Percentiles rank a stretch among this genome's conserved stretches.
These are phyloP conservation scores for Cokeromyces recurvatus DNA, from an alignment of 371 early-diverging fungal genomes.

Conservation along the genomic window DNA sequence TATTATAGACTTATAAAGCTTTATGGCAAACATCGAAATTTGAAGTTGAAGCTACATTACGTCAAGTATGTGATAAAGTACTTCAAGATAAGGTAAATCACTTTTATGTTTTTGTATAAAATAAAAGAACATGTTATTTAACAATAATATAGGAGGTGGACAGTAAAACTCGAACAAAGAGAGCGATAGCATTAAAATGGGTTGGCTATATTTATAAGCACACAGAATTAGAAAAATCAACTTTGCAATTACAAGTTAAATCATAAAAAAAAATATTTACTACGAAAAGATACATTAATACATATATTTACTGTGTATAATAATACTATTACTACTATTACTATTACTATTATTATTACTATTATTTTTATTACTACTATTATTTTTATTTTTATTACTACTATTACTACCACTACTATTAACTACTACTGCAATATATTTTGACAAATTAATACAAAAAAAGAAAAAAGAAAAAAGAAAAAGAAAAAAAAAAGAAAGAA, in stretches of 20 bases:
- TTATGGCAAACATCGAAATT: constrained; percentile 93
- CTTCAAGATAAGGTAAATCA: constrained; percentile 56
- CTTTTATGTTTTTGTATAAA: too few relatives aligned
- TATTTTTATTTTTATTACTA: background rate
- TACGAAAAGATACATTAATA: too few relatives aligned
- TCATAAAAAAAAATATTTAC: too few relatives aligned
- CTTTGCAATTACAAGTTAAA: constrained; percentile 23
- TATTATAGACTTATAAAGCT: constrained; percentile 72
- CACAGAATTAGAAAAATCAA: constrained; percentile 35
- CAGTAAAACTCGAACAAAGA: constrained; percentile 28
- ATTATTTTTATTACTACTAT: background rate
- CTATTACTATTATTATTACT: too few relatives aligned
- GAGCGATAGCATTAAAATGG: constrained; percentile 44
- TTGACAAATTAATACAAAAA: too few relatives aligned
- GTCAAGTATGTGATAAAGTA: constrained; percentile 86
- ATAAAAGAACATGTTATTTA: too few relatives aligned
- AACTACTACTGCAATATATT: too few relatives aligned
- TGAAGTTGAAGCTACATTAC: constrained; percentile 82
- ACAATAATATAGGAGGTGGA: constrained; percentile 31
- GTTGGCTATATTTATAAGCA: constrained; percentile 45
- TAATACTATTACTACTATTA: too few relatives aligned
- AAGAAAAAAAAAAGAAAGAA: too few relatives aligned
- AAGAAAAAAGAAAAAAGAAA: too few relatives aligned
- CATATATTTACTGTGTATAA: too few relatives aligned
- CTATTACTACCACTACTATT: background rate